Conservation (phyloP, 2,329 filamentous ascomycete species). For the Pseudogymnoascus sp. region DNA sequence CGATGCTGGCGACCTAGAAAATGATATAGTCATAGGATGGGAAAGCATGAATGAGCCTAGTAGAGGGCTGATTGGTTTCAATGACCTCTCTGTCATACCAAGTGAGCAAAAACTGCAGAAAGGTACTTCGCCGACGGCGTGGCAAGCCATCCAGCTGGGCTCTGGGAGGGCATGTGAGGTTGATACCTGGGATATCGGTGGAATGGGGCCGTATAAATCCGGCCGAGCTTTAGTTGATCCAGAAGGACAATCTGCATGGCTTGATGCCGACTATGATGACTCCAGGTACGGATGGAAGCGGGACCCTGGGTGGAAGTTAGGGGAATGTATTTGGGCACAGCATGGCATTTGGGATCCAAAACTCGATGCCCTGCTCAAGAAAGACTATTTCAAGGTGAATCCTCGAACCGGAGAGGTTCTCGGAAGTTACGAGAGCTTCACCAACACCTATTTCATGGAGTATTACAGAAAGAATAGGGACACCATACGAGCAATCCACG, state of each 20-base stretch:
- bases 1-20: conserved; percentile 80
- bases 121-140: conserved; percentile 85
- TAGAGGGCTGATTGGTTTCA: conserved; percentile 74
- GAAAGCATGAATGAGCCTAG: conserved; percentile 96
- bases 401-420: conserved; percentile 66
- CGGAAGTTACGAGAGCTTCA: conserved; percentile 71
- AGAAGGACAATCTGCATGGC: conserved; percentile 75
- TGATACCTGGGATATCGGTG: conserved; percentile 87
- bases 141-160: conserved; percentile 88
- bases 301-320: conserved; percentile 80
- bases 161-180: conserved; percentile 85
- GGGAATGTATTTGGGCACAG: conserved; percentile 95
- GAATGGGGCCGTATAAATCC: conserved; percentile 84
- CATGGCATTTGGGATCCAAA: conserved; percentile 89
- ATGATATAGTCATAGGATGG: conserved; percentile 87
- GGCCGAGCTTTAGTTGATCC: conserved; percentile 80
- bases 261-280: conserved; percentile 77
- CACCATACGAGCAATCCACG: conserved; percentile 67
- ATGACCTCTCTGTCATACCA: conserved; percentile 74
- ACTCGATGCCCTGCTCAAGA: conserved; percentile 68
- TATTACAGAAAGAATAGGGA: conserved; percentile 72
- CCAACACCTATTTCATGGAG: conserved; percentile 84
- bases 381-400: conserved; percentile 80
- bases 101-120: conserved; percentile 86
- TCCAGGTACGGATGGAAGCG: conserved; percentile 83